A percentile compares a stretch with the other conserved stretches of the same genome.
Evolutionary conservation across 176 grass and related monocot genomes (phyloP).

Genomic region (Pontederia paniculata): DNA sequence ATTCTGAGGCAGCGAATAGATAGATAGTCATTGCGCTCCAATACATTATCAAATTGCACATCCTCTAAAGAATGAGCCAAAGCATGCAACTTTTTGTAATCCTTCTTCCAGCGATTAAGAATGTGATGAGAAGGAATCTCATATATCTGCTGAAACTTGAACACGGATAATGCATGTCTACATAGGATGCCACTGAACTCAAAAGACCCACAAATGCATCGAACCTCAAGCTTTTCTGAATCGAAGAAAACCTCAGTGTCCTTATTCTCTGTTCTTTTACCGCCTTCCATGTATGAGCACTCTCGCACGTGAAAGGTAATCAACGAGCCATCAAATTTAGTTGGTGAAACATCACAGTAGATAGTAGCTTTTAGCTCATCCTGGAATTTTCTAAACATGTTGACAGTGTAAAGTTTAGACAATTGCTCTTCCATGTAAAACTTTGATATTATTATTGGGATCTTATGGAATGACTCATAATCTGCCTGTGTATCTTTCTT

Average conservation of each 20-base stretch:
- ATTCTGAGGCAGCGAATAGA: slow-evolving; percentile 20
- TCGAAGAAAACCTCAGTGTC: slow-evolving; percentile 11
- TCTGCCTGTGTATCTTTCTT: slow-evolving; percentile 24
- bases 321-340: slow-evolving; percentile 9
- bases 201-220: slow-evolving; percentile 13
- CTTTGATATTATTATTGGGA: slow-evolving; percentile 21
- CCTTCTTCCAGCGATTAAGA: slow-evolving; percentile 12
- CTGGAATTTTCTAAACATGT: slow-evolving; percentile 24
- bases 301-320: slow-evolving; percentile 16
- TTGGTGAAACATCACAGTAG: slow-evolving; percentile 18
- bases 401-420: slow-evolving; percentile 19
- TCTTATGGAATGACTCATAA: slow-evolving; percentile 17
- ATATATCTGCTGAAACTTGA: slow-evolving; percentile 15
- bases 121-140: slow-evolving; percentile 15
- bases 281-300: slow-evolving; percentile 14
- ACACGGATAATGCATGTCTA: slow-evolving; percentile 8
- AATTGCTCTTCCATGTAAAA: slow-evolving; percentile 30
- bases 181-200: slow-evolving; percentile 14
- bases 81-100: slow-evolving; percentile 6
- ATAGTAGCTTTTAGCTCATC: slow-evolving; percentile 25
- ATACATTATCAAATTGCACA: slow-evolving; percentile 5
- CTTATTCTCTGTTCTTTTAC: slow-evolving; percentile 18
- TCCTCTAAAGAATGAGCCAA: slow-evolving; percentile 1
- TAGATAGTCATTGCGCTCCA: slow-evolving; percentile 23
- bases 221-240: slow-evolving; percentile 11